These are phyloP conservation scores for Cutaneotrichosporon sp. DNA, from an alignment of 1,284 basidiomycete species.

Conservation along the genomic window DNA sequence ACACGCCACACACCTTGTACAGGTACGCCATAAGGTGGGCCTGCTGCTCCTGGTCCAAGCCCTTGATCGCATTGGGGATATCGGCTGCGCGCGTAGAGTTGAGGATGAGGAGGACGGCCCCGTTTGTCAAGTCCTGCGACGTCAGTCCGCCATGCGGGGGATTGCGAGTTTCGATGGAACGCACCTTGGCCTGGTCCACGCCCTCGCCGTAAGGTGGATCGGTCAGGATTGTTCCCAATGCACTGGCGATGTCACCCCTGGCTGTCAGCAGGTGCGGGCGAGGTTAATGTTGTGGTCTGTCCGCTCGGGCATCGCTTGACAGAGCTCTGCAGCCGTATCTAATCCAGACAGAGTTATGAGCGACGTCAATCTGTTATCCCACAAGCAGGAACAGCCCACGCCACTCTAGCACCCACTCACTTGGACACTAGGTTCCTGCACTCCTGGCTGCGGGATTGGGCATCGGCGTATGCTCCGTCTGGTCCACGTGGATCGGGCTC, in stretches of 20 bases:
- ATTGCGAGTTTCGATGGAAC: no score
- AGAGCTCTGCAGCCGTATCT: no score
- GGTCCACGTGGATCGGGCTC: slow-evolving; percentile 79
- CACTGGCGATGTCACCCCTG: slow-evolving; percentile 69
- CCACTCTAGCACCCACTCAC: slow-evolving; percentile 51
- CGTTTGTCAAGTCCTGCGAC: slow-evolving; percentile 67
- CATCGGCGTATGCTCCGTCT: slow-evolving; percentile 66
- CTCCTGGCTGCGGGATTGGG: slow-evolving; percentile 65
- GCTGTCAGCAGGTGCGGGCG: background rate
- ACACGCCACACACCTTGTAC: slow-evolving; percentile 69
- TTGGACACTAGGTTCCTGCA: slow-evolving; percentile 69
- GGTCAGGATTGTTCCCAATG: slow-evolving; percentile 65
- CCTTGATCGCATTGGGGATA: slow-evolving; percentile 70
- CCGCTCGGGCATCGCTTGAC: background rate
- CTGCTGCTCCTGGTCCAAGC: slow-evolving; percentile 71
- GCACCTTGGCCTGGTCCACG: slow-evolving; percentile 82
- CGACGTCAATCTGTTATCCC: no score
- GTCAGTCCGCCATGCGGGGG: no score
- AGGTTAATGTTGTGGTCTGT: no score
- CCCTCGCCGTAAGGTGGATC: slow-evolving; percentile 77
- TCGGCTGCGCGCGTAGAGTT: slow-evolving; percentile 92
- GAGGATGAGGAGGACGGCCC: slow-evolving; percentile 83
- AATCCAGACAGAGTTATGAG: no score
- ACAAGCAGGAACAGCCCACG: background rate
- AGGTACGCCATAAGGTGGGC: slow-evolving; percentile 97